A percentile compares a stretch with the other conserved stretches of the same genome.
phyloP scores from a whole-genome alignment of 345 rosid genomes.

The Litchi chinensis region DNA sequence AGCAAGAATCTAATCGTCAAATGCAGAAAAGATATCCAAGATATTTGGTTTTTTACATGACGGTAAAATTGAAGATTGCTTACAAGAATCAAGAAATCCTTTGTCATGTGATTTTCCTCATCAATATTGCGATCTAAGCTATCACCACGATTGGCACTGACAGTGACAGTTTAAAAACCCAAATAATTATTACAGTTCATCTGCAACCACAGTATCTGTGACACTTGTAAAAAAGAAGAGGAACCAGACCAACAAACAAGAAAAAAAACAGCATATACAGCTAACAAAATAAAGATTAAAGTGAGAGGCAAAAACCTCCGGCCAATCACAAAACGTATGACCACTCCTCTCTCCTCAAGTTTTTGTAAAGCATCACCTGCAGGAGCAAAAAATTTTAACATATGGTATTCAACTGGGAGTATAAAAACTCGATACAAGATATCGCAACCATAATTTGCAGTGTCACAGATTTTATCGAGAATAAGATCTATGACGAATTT shows the following conservation, averaged over 20 bases:
- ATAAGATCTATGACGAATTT: not conserved
- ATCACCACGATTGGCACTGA: conserved; percentile 95
- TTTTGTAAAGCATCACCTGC: conserved; percentile 76
- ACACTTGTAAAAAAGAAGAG: not conserved
- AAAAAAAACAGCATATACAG: conserved; percentile 1
- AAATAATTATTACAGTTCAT: conserved; percentile 10
- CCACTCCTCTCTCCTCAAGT: conserved; percentile 90
- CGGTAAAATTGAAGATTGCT: conserved; percentile 35
- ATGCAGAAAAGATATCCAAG: conserved; percentile 22
- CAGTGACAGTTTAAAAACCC: conserved; percentile 45
- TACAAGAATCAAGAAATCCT: conserved; percentile 90
- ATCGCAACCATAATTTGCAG: not conserved
- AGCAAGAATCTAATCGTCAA: not conserved
- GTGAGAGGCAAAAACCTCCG: conserved; percentile 65
- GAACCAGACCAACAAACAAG: conserved; percentile 17
- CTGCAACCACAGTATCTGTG: conserved; percentile 5
- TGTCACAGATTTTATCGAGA: conserved; percentile 2
- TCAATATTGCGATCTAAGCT: conserved; percentile 89
- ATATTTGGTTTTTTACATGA: not conserved
- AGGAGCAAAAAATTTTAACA: conserved; percentile 10
- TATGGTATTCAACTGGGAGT: not conserved
- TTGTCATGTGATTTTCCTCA: conserved; percentile 62
- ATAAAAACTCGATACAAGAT: not conserved
- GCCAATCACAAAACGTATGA: conserved; percentile 92
- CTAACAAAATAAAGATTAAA: conserved; percentile 20